phyloP scores from a whole-genome alignment of 176 grass and related monocot species.

The Typha latifolia region DNA sequence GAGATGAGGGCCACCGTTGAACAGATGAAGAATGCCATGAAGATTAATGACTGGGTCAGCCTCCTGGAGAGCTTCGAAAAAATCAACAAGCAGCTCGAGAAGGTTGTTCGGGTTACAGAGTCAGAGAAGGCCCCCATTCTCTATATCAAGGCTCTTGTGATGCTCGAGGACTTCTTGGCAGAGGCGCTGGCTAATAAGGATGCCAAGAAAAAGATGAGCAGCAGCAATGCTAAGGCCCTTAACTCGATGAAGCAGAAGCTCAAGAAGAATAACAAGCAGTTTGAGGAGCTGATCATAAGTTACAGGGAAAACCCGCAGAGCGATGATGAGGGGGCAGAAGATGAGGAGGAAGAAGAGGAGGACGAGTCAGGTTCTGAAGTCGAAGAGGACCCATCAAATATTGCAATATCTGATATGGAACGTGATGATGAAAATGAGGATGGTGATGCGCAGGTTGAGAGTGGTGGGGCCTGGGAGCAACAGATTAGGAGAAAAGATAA shows the following conservation, averaged over 20 bases:
- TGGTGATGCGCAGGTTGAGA: conserved; percentile 1
- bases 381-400: conserved; percentile 32
- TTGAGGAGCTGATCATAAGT: conserved; percentile 60
- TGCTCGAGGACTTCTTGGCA: conserved; percentile 81
- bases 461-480: conserved; percentile 35
- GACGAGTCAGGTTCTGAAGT: conserved; percentile 19
- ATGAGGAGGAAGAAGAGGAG: conserved; percentile 32
- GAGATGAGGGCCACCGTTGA: conserved; percentile 78
- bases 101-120: conserved; percentile 79
- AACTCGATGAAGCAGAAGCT: conserved; percentile 89
- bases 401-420: conserved; percentile 53
- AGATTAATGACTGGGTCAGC: conserved; percentile 96
- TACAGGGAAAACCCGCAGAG: conserved; percentile 54
- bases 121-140: conserved; percentile 56
- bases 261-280: conserved; percentile 96
- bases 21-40: conserved; percentile 94
- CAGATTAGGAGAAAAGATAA: conserved; percentile 57
- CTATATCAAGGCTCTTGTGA: conserved; percentile 79
- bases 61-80: conserved; percentile 88
- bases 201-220: conserved; percentile 98
- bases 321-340: conserved; percentile 47
- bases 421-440: conserved; percentile 41
- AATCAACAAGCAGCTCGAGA: conserved; percentile 94
- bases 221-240: conserved; percentile 74
- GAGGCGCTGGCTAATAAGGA: conserved; percentile 95